Evolutionary conservation across 179 eudicot species (phyloP).

Genomic region (Nepenthes alata): DNA sequence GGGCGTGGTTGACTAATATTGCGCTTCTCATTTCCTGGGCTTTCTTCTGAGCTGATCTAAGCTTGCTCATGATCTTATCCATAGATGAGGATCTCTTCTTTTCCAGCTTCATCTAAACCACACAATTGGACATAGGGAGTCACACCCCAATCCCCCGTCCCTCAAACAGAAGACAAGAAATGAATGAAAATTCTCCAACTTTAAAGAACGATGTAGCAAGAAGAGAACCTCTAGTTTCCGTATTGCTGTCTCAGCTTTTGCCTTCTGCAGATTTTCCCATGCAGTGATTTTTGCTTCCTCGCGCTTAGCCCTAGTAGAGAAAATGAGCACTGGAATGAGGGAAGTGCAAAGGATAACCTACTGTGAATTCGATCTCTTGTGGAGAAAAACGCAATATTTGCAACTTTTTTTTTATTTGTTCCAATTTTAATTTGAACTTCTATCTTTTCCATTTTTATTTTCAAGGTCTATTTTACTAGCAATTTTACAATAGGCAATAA

Average conservation of each 20-base stretch:
- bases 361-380: too few species aligned
- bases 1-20: conserved; percentile 26
- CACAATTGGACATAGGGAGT: conserved; percentile 2
- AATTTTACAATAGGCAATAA: too few species aligned
- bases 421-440: too few species aligned
- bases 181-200: not conserved
- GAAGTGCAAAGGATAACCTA: too few species aligned
- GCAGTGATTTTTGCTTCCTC: conserved; percentile 82
- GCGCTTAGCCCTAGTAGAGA: conserved; percentile 40
- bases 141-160: too few species aligned
- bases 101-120: conserved; percentile 77
- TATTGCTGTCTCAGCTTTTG: conserved; percentile 88
- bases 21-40: conserved; percentile 82
- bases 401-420: too few species aligned
- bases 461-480: too few species aligned
- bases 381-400: too few species aligned
- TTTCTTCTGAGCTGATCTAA: conserved; percentile 77
- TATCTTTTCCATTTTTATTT: too few species aligned
- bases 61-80: conserved; percentile 75
- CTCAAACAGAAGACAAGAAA: not conserved
- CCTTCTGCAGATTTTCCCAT: conserved; percentile 93
- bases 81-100: conserved; percentile 91
- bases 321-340: too few species aligned
- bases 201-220: not conserved
- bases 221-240: conserved; percentile 64